Evolutionary conservation across 2,329 filamentous ascomycete species (phyloP).

Genomic region (Trichoderma koningii): DNA sequence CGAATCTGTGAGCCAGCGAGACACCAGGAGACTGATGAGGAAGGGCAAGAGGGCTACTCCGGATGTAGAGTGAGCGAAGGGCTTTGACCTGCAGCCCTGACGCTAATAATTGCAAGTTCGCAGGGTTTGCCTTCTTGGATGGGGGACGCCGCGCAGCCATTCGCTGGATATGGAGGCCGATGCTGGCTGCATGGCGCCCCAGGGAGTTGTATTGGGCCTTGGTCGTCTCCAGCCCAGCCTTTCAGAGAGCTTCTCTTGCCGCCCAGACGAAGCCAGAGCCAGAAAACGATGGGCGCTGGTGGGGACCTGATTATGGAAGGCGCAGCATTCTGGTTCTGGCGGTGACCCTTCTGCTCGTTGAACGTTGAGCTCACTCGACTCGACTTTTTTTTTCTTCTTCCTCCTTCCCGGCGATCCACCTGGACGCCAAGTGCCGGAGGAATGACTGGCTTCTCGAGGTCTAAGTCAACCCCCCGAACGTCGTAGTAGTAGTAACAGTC

Average conservation of each 20-base stretch:
- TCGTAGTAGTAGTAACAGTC: not conserved
- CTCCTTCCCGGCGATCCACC: conserved; percentile 4
- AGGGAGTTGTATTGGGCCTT: conserved; percentile 22
- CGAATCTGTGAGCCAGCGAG: not conserved
- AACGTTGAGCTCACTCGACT: not conserved
- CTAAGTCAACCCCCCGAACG: conserved; percentile 4
- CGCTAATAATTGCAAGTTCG: conserved; percentile 27
- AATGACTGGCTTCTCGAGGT: not conserved
- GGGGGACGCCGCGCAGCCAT: conserved; percentile 19
- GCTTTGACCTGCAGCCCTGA: conserved; percentile 25
- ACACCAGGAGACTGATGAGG: not conserved
- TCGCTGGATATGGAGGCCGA: conserved; percentile 25
- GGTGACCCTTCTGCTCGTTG: conserved; percentile 13
- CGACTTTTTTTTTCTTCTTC: not conserved
- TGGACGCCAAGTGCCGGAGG: conserved; percentile 20
- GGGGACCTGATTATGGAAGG: conserved; percentile 15
- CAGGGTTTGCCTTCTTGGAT: conserved; percentile 16
- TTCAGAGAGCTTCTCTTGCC: conserved; percentile 45
- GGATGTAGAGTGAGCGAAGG: not conserved
- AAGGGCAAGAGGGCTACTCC: conserved; percentile 1
- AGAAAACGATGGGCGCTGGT: conserved; percentile 31
- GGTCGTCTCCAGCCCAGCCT: conserved; percentile 36
- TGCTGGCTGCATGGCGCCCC: conserved; percentile 30
- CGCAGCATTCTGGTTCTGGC: conserved; percentile 19
- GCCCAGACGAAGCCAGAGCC: conserved; percentile 35